Evolutionary conservation across 2,329 filamentous ascomycete genomes (phyloP).

Genomic region (Colletotrichum gigasporum): DNA sequence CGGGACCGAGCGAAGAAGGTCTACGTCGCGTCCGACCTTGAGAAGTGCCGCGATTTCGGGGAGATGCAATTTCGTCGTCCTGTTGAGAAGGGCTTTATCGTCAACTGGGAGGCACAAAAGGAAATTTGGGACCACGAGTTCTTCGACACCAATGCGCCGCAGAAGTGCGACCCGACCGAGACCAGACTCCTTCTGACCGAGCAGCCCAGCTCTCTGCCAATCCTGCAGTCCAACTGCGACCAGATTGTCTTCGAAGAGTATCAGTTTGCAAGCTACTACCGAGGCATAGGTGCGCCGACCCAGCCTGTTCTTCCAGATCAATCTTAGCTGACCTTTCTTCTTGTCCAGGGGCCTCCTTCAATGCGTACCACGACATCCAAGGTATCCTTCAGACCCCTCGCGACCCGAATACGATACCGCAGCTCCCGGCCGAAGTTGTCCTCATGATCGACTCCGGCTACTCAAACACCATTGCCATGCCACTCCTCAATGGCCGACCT

Average conservation of each 20-base stretch:
- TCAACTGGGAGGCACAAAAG: conserved; percentile 96
- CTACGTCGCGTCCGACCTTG: conserved; percentile 83
- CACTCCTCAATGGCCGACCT: conserved; percentile 81
- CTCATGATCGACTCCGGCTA: conserved; percentile 92
- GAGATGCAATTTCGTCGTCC: conserved; percentile 88
- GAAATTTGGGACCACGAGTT: conserved; percentile 95
- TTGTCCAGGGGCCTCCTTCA: conserved; percentile 76
- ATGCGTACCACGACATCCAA: conserved; percentile 84
- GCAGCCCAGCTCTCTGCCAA: conserved; percentile 82
- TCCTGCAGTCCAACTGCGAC: conserved; percentile 88
- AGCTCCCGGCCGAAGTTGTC: conserved; percentile 78
- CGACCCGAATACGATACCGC: conserved; percentile 50
- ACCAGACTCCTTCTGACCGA: conserved; percentile 89
- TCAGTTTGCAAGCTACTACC: conserved; percentile 86
- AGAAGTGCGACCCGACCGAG: conserved; percentile 78
- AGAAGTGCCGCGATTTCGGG: conserved; percentile 85
- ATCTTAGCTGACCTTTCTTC: background rate
- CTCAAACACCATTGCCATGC: conserved; percentile 91
- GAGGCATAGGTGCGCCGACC: conserved; percentile 66
- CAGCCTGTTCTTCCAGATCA: background rate
- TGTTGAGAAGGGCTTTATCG: conserved; percentile 92
- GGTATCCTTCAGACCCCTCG: conserved; percentile 71
- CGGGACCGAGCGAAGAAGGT: conserved; percentile 81
- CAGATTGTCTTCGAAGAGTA: conserved; percentile 99
- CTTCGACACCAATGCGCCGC: conserved; percentile 73